These are phyloP conservation scores for Fusarium hostae DNA, from an alignment of 2,329 filamentous ascomycete genomes.

Conservation along the genomic window DNA sequence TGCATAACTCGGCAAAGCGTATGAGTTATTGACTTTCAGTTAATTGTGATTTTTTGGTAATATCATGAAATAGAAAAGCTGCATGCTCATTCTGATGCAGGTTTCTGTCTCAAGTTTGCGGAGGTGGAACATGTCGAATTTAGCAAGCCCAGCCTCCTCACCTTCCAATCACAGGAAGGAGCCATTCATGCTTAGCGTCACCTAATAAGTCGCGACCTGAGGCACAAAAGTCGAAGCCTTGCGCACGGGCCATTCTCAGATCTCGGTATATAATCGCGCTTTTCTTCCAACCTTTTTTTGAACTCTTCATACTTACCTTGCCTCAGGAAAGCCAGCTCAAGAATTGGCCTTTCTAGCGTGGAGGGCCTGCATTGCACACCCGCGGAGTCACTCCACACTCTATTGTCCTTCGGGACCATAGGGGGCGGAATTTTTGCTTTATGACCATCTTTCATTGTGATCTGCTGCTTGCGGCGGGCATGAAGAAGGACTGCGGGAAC, in stretches of 20 bases:
- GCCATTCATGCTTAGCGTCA: conserved; percentile 1
- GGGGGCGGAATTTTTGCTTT: conserved; percentile 66
- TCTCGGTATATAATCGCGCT: conserved; percentile 49
- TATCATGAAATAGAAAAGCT: neutral
- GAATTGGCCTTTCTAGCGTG: conserved; percentile 56
- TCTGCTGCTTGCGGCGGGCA: conserved; percentile 50
- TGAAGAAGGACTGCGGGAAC: conserved; percentile 53
- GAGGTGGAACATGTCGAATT: conserved; percentile 7
- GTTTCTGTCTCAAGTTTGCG: conserved; percentile 12
- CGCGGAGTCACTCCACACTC: conserved; percentile 59
- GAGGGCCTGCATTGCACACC: conserved; percentile 66
- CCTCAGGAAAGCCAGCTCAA: conserved; percentile 58
- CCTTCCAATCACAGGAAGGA: neutral
- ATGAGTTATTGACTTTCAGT: neutral
- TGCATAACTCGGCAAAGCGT: neutral
- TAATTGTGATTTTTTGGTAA: neutral
- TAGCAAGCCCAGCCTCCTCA: conserved; percentile 7
- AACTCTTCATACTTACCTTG: conserved; percentile 66
- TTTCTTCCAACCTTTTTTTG: conserved; percentile 34
- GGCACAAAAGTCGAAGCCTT: conserved; percentile 61
- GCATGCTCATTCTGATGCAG: conserved; percentile 9
- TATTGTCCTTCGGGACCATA: conserved; percentile 67
- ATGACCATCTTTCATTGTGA: conserved; percentile 57
- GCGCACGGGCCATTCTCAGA: neutral
- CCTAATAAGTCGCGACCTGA: conserved; percentile 51